phyloP scores from a whole-genome alignment of 108 stramenopile species.

The Nitzschia putrida region DNA sequence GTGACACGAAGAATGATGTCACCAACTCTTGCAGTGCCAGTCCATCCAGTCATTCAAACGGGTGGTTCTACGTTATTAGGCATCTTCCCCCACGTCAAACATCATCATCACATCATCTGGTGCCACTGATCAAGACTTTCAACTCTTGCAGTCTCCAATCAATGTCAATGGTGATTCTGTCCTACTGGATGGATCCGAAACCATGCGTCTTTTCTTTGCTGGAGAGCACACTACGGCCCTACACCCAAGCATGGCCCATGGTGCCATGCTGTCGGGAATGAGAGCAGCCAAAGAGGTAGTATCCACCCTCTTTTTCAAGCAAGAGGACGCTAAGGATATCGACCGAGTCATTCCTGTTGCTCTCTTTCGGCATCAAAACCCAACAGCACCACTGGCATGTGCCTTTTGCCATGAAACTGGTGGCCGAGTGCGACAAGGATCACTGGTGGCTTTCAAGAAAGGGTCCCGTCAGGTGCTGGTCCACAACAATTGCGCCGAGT shows the following conservation, averaged over 20 bases:
- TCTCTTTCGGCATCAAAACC: constrained; percentile 48
- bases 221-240: constrained; percentile 80
- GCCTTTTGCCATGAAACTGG: constrained; percentile 47
- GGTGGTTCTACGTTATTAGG: no score
- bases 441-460: constrained; percentile 54
- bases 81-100: no score
- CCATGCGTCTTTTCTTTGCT: constrained; percentile 57
- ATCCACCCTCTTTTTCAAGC: constrained; percentile 25
- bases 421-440: constrained; percentile 42
- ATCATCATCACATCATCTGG: no score
- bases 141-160: constrained; percentile 53
- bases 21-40: no score
- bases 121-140: constrained; percentile 60
- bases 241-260: constrained; percentile 80
- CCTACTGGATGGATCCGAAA: constrained; percentile 40
- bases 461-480: constrained; percentile 49
- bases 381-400: constrained; percentile 36
- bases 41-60: no score
- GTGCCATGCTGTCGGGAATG: constrained; percentile 76
- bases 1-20: no score
- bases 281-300: constrained; percentile 64
- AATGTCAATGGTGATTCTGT: constrained; percentile 63
- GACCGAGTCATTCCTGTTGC: constrained; percentile 51
- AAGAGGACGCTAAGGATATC: constrained; percentile 16
- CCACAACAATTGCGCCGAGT: constrained; percentile 61